Evolutionary conservation across 2,329 filamentous ascomycete species (phyloP), one percentile per base, ranked within the genome.

Genomic region (Cadophora sp.): DNA sequence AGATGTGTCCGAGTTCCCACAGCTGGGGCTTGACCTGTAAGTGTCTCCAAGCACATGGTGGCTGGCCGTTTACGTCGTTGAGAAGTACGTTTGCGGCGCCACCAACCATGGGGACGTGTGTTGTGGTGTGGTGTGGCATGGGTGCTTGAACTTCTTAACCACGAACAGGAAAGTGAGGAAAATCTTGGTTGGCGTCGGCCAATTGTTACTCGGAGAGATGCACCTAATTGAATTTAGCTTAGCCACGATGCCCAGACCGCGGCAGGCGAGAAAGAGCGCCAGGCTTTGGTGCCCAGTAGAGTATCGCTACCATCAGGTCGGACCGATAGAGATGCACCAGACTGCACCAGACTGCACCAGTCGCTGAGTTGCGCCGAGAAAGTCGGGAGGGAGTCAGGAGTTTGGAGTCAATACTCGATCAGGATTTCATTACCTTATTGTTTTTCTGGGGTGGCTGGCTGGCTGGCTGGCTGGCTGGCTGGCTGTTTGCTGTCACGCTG

Each of bases 251-350:
- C 55, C n/a, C n/a, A 37, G 55, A 58, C 31, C 55, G 31, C n/a
- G 9, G 19, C 31, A 37, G 55, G 19, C 43, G 19, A 48, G 43
- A 12, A 37, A 1, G 43, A 22, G 43, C 19, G 43, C 31, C 55
- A 37, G 55, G 55, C n/a, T 37, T 40, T 58, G 27, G n/a, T 58
- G 24, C 55, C 55, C 40, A 37, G 55, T 58, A 27, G 26, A 26
- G 8, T 22, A 62, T 62, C 60, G 60, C 60, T 62, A 62, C 60
- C 60, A 62, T 51, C 60, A 31, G 43, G 40, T 62, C 60, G 60
- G 60, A 16, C 60, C 60, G 58, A 61, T 46, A 61, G 58, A 58
- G 55, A 58, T 40, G 55, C 55, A 58, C 55, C 55, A 58, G 29
- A 43, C 31, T 34, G 31, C 31, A 5, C 31, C 31, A 5, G 5